Evolutionary conservation across 2,329 filamentous ascomycete species (phyloP).

Genomic region (Fusarium protoensiforme): DNA sequence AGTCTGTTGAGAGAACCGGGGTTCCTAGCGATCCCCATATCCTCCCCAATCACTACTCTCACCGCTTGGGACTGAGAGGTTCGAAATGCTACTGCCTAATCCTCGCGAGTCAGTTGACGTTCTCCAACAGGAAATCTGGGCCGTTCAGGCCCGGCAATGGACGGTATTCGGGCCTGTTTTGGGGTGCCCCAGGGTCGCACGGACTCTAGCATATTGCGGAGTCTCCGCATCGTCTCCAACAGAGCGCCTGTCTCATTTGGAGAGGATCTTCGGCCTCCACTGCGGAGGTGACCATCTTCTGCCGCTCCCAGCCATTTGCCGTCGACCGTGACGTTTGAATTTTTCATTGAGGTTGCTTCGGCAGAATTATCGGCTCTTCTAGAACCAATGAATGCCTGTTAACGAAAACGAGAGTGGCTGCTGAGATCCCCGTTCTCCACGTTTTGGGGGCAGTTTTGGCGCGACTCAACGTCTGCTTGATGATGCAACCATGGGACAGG

Average conservation of each 20-base stretch:
- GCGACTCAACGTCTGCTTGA: constrained; percentile 6
- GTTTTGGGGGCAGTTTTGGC: constrained; percentile 7
- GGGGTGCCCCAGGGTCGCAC: constrained; percentile 1
- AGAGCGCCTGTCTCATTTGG: background rate
- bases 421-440: constrained; percentile 22
- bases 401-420: constrained; percentile 1
- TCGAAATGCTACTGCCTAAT: background rate
- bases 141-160: background rate
- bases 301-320: background rate
- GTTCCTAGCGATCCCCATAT: background rate
- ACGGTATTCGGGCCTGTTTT: background rate
- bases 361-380: background rate
- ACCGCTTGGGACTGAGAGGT: background rate
- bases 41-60: background rate
- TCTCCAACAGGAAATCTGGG: background rate
- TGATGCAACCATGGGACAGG: constrained; percentile 20
- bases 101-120: background rate
- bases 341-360: constrained; percentile 13
- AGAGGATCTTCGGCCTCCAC: background rate
- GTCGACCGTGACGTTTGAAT: constrained; percentile 20
- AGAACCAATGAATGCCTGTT: constrained; percentile 9
- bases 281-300: constrained; percentile 15
- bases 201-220: constrained; percentile 26
- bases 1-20: background rate
- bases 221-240: constrained; percentile 37